Evolutionary conservation across 371 early-diverging fungal species (phyloP), one percentile per base, ranked within the genome.

Genomic region (Choanephora cucurbitarum): DNA sequence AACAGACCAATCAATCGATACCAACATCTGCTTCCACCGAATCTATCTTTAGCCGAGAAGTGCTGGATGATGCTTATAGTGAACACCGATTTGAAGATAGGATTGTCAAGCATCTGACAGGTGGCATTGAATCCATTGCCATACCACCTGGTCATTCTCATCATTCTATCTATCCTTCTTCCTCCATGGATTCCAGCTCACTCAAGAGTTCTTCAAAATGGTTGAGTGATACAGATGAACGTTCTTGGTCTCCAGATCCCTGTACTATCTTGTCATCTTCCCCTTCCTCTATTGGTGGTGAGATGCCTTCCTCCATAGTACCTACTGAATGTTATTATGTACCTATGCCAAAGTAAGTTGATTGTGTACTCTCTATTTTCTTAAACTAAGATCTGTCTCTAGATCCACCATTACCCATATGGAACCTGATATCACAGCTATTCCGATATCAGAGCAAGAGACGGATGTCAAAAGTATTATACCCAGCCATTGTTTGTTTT

Each of bases 101-200:
- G 15, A 77, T 77, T 43, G 77, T 63, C 18, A 58, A 63, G 22
- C 75, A 77, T 40, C 49, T 77, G 40, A 72, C 68, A 22, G 74
- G 77, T n/a, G 75, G 74, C 33, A 68, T 74, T 5, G 73, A 77
- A 45, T 77, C 78, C 5, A 77, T 77, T 28, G 73, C 67, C 5
- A 77, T 77, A 52, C 78, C 78, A 22, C 64, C 55, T 10, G 62
- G 44, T 18, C 60, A 60, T 22, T 18, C 41, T 13, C 52, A 45
- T 18, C 47, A 50, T 8, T 43, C 10, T 2, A 24, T 34, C 19
- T 46, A 34, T 13, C 46, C 52, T 1, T 52, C 47, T 8, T 65
- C 65, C 17, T 59, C 65, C 11, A 44, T 65, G 1, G 60, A 60
- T 39, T 60, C 60, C 11, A 57, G 52, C 23, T 57, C 70, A 6